Base-by-base conservation (phyloP, 1,139 yeast genomes). In the Yamadazyma conglobata region DNA sequence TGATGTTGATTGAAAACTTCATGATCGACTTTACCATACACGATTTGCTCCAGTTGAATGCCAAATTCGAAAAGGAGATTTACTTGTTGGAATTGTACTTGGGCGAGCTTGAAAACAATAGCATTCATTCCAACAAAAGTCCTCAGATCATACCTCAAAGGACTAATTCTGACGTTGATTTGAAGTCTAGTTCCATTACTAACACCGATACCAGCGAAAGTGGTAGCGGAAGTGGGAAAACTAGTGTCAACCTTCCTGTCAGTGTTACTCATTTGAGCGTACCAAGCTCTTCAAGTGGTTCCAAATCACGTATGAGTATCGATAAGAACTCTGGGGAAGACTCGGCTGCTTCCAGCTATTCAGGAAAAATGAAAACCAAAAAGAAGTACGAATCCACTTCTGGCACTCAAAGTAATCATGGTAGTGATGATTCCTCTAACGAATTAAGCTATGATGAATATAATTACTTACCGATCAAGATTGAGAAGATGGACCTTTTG, bases 1-100 rank as follows among this genome's bases (percentile, higher is more conserved):
- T 66, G 44, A 66, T 71, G 63, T 54, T 72, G 36, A 73, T 73
- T 38, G 79, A 73, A 41, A 71, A 70, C 33, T 72, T 70, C 38
- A 68, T 70, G 65, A 58, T 64, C 24, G 64, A 70, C 30, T 65
- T 72, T 34, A 53, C 60, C 5, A 55, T 64, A 33, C 52, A 57
- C 10, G 70, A 67, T 32, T 54, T 73, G 13, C 37, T 60, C 29
- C 50, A 52, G 6, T 58, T 73, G 29, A 70, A 70, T 37, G 47
- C 48, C 5, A 58, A 58, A 25, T 71, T 70, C 47, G 64, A 60
- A 18, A 48, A 54, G 27, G 78, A 73, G 43, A 61, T 66, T 20
- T 48, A 52, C 18, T 42, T 61, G 18, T 44, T 64, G 18, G 64
- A 60, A 33, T 27, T 33, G 10, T 42, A 32, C 23, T 29, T 42